Evolutionary conservation across 2,329 filamentous ascomycete genomes (phyloP).

Genomic region (Aspergillus sp.): DNA sequence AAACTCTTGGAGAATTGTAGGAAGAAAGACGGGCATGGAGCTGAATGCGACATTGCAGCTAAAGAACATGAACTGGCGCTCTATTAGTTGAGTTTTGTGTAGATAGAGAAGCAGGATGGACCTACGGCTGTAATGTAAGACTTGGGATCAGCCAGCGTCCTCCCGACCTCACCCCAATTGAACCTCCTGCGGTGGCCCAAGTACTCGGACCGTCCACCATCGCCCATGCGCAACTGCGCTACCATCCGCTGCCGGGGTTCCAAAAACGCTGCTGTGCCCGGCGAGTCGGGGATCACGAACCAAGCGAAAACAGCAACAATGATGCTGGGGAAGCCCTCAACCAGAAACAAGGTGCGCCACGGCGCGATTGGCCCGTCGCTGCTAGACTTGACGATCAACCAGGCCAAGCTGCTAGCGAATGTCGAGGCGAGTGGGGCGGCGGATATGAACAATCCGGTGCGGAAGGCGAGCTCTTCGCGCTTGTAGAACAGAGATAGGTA

Average conservation of each 20-base stretch:
- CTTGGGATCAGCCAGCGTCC: constrained; percentile 67
- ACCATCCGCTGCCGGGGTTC: constrained; percentile 68
- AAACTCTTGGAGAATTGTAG: constrained; percentile 71
- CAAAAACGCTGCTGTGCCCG: constrained; percentile 67
- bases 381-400: constrained; percentile 74
- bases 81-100: neutral
- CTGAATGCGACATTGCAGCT: constrained; percentile 86
- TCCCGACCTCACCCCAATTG: constrained; percentile 60
- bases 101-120: constrained; percentile 6
- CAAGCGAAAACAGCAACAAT: constrained; percentile 75
- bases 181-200: constrained; percentile 42
- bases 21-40: constrained; percentile 85
- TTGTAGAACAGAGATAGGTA: constrained; percentile 68
- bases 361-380: constrained; percentile 70
- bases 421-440: constrained; percentile 66
- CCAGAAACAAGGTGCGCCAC: constrained; percentile 82
- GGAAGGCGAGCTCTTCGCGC: constrained; percentile 75
- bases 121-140: constrained; percentile 71
- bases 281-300: constrained; percentile 76
- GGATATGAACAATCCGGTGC: constrained; percentile 85
- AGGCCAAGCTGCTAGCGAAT: constrained; percentile 77
- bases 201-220: constrained; percentile 25
- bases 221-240: constrained; percentile 69
- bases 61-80: constrained; percentile 72
- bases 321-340: constrained; percentile 85